Evolutionary conservation across 108 stramenopile species (phyloP), one percentile per base, ranked within the genome.

Genomic region (Nitzschia putrida): DNA sequence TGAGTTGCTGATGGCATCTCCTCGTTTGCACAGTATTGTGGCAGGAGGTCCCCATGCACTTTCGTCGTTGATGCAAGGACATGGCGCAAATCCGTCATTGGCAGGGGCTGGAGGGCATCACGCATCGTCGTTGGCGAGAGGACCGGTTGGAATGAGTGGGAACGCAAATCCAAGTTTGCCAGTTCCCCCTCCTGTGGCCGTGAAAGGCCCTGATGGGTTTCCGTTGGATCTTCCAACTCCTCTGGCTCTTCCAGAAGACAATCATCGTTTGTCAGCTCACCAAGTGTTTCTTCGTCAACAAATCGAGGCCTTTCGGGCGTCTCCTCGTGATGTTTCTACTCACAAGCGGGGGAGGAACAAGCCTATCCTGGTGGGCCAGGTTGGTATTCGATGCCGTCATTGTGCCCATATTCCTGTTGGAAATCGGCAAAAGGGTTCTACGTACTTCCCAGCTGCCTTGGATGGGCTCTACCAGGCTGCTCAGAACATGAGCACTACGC

Each of bases 391-490:
- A 9, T 94, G 93, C 55, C 79, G 78, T 7, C 90, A 89, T 66
- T 94, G 93, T 56, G 74, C 69, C 21, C 70, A 82, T 61, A 69
- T 94, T 57, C 83, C 83, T 14, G 71, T 75, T 6, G 55, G 72
- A 13, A 66, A 83, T 56, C 80, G 92, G 20, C 80, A 84, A 37
- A 79, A 83, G 25, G 85, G 93, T n/a, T 82, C 90, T 0, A 75
- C 84, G 12, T 91, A 89, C 64, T 94, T 87, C 70, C 93, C 93
- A 21, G 69, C 78, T 10, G 69, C 82, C 40, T 70, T 94, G 12
- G 58, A 59, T 10, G 74, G 89, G n/a, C 71, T 94, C n/a, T 94
- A 94, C 52, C 93, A 94, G 57, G 90, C 90, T 8, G 85, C 89
- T 26, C 88, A 88, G 55, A 90, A 94, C 65, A 94, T 94, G 93